phyloP scores from a whole-genome alignment of 495 filamentous ascomycete species.

The Coniosporium apollinis region DNA sequence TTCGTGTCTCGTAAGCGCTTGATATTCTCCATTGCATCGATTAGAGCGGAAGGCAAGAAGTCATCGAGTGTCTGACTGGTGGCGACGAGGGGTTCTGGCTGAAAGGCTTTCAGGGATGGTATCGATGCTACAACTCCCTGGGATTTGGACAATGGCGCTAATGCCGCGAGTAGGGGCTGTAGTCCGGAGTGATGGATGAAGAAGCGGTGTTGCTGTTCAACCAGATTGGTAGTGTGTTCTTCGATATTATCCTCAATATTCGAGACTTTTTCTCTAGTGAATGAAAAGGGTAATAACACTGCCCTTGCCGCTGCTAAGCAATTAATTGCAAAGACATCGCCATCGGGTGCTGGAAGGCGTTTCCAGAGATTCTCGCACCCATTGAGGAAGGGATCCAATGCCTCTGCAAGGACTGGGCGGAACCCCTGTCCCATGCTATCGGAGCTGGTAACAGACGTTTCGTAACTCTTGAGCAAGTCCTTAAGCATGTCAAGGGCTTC shows the following conservation, averaged over 20 bases:
- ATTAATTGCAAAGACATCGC: conserved; percentile 69
- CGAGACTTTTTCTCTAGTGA: conserved; percentile 29
- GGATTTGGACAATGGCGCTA: conserved; percentile 31
- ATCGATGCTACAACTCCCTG: conserved; percentile 32
- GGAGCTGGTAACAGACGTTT: conserved; percentile 50
- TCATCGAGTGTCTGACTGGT: conserved; percentile 71
- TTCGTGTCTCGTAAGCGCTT: conserved; percentile 50
- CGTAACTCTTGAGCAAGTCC: conserved; percentile 65
- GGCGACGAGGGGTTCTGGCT: conserved; percentile 40
- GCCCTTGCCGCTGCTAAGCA: conserved; percentile 45
- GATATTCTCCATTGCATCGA: conserved; percentile 75
- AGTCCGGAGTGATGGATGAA: conserved; percentile 63
- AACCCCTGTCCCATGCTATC: conserved; percentile 42
- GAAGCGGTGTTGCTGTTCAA: conserved; percentile 44
- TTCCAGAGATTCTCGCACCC: conserved; percentile 53
- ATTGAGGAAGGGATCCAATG: conserved; percentile 72
- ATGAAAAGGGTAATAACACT: conserved; percentile 35
- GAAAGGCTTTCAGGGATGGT: conserved; percentile 40
- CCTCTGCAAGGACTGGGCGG: conserved; percentile 58
- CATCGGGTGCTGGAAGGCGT: conserved; percentile 36
- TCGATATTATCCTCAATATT: conserved; percentile 31
- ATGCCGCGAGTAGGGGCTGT: conserved; percentile 45
- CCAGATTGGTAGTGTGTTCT: conserved; percentile 27
- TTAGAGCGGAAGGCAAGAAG: conserved; percentile 80
- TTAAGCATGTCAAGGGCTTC: conserved; percentile 62